phyloP scores from a whole-genome alignment of 2,329 filamentous ascomycete species.

The Neophaeococcomyces mojaviensis region DNA sequence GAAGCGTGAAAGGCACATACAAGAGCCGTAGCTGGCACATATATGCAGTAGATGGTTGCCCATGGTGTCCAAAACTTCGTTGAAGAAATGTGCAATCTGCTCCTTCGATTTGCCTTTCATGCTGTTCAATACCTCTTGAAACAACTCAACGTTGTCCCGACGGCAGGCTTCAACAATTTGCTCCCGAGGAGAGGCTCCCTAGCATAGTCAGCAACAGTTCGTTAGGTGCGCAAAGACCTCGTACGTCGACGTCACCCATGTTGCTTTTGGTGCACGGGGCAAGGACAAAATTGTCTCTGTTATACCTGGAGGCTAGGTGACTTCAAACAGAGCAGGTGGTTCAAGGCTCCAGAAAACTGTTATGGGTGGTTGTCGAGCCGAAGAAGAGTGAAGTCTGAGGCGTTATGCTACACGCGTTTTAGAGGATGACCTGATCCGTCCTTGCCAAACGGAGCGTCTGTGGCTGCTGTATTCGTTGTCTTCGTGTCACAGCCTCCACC shows the following conservation, averaged over 20 bases:
- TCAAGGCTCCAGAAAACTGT: too few relatives aligned
- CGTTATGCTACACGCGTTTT: too few relatives aligned
- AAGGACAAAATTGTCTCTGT: too few relatives aligned
- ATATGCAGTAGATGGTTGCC: constrained; percentile 87
- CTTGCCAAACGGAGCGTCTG: too few relatives aligned
- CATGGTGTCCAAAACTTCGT: constrained; percentile 74
- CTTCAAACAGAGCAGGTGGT: too few relatives aligned
- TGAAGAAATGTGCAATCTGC: constrained; percentile 69
- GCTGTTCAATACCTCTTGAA: constrained; percentile 63
- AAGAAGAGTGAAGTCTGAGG: too few relatives aligned
- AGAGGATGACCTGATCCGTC: too few relatives aligned
- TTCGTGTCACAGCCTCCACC: too few relatives aligned
- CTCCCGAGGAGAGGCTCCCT: constrained; percentile 82
- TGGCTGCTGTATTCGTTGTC: too few relatives aligned
- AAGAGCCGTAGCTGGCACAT: constrained; percentile 77
- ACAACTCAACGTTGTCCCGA: constrained; percentile 81
- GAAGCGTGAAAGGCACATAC: constrained; percentile 42
- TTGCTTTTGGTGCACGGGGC: background rate
- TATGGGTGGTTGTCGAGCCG: too few relatives aligned
- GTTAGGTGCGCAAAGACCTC: constrained; percentile 7
- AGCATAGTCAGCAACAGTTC: constrained; percentile 10
- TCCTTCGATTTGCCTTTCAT: constrained; percentile 51
- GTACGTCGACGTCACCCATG: constrained; percentile 40
- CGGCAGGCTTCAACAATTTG: constrained; percentile 87
- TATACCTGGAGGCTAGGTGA: too few relatives aligned